Conservation (phyloP, 169 alveolate species). For the Theileria parva region DNA sequence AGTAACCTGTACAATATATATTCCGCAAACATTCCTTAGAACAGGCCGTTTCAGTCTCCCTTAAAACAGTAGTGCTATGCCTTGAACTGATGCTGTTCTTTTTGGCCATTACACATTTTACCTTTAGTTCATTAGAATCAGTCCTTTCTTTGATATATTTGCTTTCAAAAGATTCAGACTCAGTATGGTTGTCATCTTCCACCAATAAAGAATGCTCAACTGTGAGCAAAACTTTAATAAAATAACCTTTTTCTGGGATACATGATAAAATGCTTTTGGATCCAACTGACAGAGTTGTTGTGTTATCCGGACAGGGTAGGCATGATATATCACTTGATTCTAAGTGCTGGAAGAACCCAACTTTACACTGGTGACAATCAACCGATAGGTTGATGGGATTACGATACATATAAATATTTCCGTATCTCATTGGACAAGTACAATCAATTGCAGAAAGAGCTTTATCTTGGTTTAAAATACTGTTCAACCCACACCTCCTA, state of each 20-base stretch:
- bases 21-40: slow-evolving; percentile 59
- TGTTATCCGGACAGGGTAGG: slow-evolving; percentile 73
- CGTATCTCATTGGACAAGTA: slow-evolving; percentile 70
- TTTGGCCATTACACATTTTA: neutral
- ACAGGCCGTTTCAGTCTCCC: slow-evolving; percentile 57
- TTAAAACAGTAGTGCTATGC: slow-evolving; percentile 32
- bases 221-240: slow-evolving; percentile 9
- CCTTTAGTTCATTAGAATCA: neutral
- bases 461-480: neutral
- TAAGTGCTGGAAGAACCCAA: slow-evolving; percentile 71
- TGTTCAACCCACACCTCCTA: slow-evolving; percentile 50
- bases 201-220: neutral
- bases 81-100: neutral
- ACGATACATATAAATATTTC: slow-evolving; percentile 49
- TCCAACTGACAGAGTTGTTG: slow-evolving; percentile 55
- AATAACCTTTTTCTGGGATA: slow-evolving; percentile 69
- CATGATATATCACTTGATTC: slow-evolving; percentile 63
- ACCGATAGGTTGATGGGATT: slow-evolving; percentile 51
- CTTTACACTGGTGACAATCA: slow-evolving; percentile 69
- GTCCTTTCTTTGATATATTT: slow-evolving; percentile 5
- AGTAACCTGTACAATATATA: slow-evolving; percentile 73
- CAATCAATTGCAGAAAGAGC: slow-evolving; percentile 64
- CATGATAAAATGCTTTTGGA: slow-evolving; percentile 69
- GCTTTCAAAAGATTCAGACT: slow-evolving; percentile 9
- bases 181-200: neutral